Evolutionary conservation across 805 yeast species (phyloP).

Genomic region (Candida dajiaensis): DNA sequence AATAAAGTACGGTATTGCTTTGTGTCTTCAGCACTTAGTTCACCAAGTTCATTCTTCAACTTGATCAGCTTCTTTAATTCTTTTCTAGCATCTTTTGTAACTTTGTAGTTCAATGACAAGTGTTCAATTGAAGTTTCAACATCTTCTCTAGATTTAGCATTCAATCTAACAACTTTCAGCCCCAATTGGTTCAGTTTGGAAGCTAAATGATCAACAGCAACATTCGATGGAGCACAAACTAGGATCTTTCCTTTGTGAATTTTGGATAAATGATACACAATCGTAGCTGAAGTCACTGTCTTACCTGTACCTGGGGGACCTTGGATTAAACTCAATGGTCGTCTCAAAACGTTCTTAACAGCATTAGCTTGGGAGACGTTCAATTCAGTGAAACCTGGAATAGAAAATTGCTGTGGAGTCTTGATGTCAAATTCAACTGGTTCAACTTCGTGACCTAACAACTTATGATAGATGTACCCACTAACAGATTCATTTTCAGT

Average conservation of each 20-base stretch:
- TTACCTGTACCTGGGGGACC: constrained; percentile 98
- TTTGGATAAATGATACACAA: constrained; percentile 67
- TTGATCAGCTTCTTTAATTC: constrained; percentile 52
- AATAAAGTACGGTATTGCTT: constrained; percentile 36
- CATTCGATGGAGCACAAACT: constrained; percentile 94
- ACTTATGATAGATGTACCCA: constrained; percentile 66
- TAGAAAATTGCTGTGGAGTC: constrained; percentile 57
- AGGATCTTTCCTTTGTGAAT: constrained; percentile 58
- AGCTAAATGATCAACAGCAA: constrained; percentile 90
- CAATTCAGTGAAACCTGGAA: constrained; percentile 61
- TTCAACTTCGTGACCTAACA: constrained; percentile 74
- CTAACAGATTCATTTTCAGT: constrained; percentile 61
- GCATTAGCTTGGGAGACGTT: constrained; percentile 80
- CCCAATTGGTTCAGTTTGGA: constrained; percentile 65
- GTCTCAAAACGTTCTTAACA: constrained; percentile 56
- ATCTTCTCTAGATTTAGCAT: constrained; percentile 77
- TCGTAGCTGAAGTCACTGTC: constrained; percentile 88
- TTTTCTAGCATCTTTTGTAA: constrained; percentile 42
- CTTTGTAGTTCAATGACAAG: constrained; percentile 50
- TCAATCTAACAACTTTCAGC: constrained; percentile 67
- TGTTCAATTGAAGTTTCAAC: constrained; percentile 59
- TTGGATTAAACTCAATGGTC: constrained; percentile 78
- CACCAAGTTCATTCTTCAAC: constrained; percentile 63
- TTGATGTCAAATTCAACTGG: constrained; percentile 54
- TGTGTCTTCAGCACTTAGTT: constrained; percentile 51